phyloP scores from a whole-genome alignment of 495 filamentous ascomycete species.

The Neurospora sp. region DNA sequence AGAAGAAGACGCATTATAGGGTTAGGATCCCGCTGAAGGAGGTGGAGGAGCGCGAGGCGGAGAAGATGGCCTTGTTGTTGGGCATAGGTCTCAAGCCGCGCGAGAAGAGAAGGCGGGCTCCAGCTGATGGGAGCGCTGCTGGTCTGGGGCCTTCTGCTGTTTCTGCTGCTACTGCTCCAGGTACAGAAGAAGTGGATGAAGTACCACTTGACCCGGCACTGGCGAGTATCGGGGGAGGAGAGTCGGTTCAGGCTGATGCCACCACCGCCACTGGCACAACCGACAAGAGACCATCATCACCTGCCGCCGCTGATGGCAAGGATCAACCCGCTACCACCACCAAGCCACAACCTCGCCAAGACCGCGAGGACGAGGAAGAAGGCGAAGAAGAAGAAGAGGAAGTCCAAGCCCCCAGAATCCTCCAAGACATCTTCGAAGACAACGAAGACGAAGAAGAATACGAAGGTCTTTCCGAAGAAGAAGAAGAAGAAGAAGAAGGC shows the following conservation, averaged over 20 bases:
- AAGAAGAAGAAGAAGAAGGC: constrained; percentile 2
- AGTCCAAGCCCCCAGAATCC: background rate
- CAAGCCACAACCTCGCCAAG: background rate
- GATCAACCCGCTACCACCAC: background rate
- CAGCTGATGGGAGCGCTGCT: background rate
- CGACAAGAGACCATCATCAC: background rate
- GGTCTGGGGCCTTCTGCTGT: background rate
- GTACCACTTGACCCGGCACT: background rate
- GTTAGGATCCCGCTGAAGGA: constrained; percentile 31
- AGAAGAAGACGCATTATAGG: constrained; percentile 21
- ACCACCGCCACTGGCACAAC: background rate
- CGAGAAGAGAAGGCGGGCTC: background rate
- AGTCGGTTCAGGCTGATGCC: background rate
- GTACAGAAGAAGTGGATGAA: background rate
- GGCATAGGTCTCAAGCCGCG: constrained; percentile 4
- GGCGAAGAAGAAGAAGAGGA: constrained; percentile 1
- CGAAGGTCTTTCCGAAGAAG: background rate
- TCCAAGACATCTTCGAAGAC: constrained; percentile 12
- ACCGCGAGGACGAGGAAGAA: constrained; percentile 1
- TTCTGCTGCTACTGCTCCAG: background rate
- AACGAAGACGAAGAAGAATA: constrained; percentile 8
- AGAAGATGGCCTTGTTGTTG: constrained; percentile 21
- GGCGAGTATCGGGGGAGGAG: constrained; percentile 13
- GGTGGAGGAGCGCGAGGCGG: constrained; percentile 19
- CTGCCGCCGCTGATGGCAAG: background rate